Evolutionary conservation across 176 grass and related monocot species (phyloP).

Genomic region (Triticum urartu): DNA sequence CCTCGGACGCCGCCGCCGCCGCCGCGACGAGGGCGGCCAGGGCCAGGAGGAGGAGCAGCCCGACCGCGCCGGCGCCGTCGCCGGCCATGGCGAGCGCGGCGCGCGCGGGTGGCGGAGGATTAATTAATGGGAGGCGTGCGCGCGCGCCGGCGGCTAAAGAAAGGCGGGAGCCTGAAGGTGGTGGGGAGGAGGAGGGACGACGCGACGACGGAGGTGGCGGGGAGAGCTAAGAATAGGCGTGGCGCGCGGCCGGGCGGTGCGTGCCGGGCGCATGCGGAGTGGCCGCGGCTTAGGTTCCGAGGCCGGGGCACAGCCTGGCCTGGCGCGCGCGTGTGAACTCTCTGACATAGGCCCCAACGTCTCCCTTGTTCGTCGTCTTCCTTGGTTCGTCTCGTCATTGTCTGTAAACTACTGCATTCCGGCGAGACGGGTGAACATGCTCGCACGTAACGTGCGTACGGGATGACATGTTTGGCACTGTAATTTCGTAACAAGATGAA

Average conservation of each 20-base stretch:
- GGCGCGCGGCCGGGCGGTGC: neutral
- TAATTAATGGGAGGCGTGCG: conserved; percentile 22
- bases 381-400: too few relatives aligned
- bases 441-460: neutral
- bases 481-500: neutral
- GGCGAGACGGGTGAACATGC: neutral
- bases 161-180: conserved; percentile 18
- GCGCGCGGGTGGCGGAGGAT: neutral
- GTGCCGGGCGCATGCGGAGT: neutral
- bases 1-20: neutral
- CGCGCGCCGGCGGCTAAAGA: conserved; percentile 30
- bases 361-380: too few relatives aligned
- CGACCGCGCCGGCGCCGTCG: conserved; percentile 26
- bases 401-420: neutral
- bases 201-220: conserved; percentile 18
- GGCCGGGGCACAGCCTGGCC: neutral
- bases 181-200: conserved; percentile 12
- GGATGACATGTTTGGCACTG: neutral
- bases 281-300: conserved; percentile 29
- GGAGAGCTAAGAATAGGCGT: conserved; percentile 44
- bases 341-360: too few relatives aligned
- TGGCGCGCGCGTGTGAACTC: neutral
- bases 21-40: conserved; percentile 12
- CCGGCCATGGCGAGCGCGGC: conserved; percentile 53
- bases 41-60: conserved; percentile 20